Evolutionary conservation across 2,329 filamentous ascomycete genomes (phyloP).

Genomic region (Ophiostoma triangulosporum): DNA sequence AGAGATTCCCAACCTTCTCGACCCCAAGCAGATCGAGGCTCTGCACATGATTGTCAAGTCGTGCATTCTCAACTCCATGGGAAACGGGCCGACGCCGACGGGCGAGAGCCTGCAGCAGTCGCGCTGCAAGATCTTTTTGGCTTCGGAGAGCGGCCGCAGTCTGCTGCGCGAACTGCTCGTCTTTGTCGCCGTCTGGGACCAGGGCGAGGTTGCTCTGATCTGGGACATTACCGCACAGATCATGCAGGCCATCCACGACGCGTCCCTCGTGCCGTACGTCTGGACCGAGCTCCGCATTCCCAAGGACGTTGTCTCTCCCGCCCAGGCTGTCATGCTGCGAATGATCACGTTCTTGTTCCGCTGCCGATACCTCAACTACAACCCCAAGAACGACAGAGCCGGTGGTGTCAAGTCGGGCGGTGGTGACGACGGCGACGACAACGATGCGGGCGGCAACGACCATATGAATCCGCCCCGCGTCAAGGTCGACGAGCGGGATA

Average conservation of each 20-base stretch:
- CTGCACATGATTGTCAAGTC: constrained; percentile 96
- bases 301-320: constrained; percentile 92
- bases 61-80: constrained; percentile 74
- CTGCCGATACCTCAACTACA: constrained; percentile 9
- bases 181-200: constrained; percentile 94
- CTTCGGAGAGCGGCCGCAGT: constrained; percentile 81
- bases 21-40: constrained; percentile 89
- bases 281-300: constrained; percentile 85
- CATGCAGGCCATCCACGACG: constrained; percentile 81
- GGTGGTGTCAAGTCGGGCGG: background rate
- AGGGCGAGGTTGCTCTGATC: constrained; percentile 83
- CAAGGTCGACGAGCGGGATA: constrained; percentile 36
- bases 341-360: constrained; percentile 84
- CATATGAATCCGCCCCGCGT: constrained; percentile 4
- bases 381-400: background rate
- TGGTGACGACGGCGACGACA: constrained; percentile 14
- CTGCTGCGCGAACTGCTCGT: constrained; percentile 81
- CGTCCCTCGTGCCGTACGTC: constrained; percentile 77
- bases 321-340: constrained; percentile 84
- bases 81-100: constrained; percentile 50
- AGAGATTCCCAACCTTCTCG: constrained; percentile 86
- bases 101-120: constrained; percentile 83
- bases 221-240: constrained; percentile 96
- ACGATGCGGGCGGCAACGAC: constrained; percentile 30
- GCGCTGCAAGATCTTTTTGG: constrained; percentile 76